Percentiles rank a stretch among this genome's conserved stretches.
Conservation (phyloP, 1,139 yeast species). For the Lodderomyces orthopsilosis region DNA sequence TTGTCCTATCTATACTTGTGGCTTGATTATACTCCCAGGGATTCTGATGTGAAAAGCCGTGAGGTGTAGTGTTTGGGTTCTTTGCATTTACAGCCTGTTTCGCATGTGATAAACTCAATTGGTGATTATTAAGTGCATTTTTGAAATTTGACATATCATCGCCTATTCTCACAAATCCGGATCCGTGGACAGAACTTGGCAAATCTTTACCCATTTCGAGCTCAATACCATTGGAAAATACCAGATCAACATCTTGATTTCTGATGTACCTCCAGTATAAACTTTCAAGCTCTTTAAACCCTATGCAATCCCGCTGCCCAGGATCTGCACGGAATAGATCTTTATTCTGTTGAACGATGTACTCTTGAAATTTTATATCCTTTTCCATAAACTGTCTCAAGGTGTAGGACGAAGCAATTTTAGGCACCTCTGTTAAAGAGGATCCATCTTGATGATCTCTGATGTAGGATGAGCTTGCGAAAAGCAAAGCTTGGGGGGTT, state of each 20-base stretch:
- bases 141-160: slow-evolving; percentile 15
- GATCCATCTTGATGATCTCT: slow-evolving; percentile 27
- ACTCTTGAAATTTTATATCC: slow-evolving; percentile 42
- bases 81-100: slow-evolving; percentile 4
- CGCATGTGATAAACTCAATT: slow-evolving; percentile 10
- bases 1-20: slow-evolving; percentile 21
- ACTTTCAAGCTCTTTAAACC: slow-evolving; percentile 36
- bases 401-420: slow-evolving; percentile 43
- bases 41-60: slow-evolving; percentile 1
- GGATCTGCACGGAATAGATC: slow-evolving; percentile 17
- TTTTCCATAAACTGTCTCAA: slow-evolving; percentile 54
- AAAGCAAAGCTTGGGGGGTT: slow-evolving; percentile 26
- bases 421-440: slow-evolving; percentile 23
- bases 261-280: slow-evolving; percentile 36
- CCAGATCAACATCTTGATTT: slow-evolving; percentile 5
- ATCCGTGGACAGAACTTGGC: slow-evolving; percentile 17
- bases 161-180: slow-evolving; percentile 15
- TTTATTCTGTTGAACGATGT: slow-evolving; percentile 23
- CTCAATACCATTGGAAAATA: slow-evolving; percentile 26
- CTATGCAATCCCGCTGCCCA: slow-evolving; percentile 19
- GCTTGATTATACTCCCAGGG: slow-evolving; percentile 19
- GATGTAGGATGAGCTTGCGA: slow-evolving; percentile 19
- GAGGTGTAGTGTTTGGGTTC: background rate
- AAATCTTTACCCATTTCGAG: slow-evolving; percentile 30
- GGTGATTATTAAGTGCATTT: slow-evolving; percentile 12